Base-by-base conservation (phyloP, 257 asterid species). In the Perilla frutescens region DNA sequence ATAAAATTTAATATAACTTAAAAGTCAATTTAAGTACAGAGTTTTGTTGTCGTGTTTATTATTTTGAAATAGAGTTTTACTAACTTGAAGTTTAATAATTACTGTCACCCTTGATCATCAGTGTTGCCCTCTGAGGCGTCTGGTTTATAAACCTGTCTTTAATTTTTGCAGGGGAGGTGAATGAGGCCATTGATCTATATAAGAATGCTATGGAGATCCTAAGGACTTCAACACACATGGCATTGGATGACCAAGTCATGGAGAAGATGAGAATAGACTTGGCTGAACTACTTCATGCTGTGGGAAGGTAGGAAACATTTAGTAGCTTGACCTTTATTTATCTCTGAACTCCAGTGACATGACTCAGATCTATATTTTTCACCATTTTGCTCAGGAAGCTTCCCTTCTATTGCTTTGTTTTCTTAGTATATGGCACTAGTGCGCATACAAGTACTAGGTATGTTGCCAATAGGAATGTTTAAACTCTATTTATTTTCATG, bases 231-330 rank as follows among this genome's bases (percentile, higher is more conserved):
- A 77, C 79, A 71, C 60, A 75, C 76, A 76, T 86, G 84, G 88
- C 79, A 75, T 70, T 74, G 53, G 88, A 87, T 69, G 90, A 88
- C 37, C 62, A 72, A 61, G 70, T 81, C 74, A 77, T 88, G 89
- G 95, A 91, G 84, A 90, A 84, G 90, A 82, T 91, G 86, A 88
- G 95, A 75, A 78, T 84, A 53, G 98, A 94, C 74, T 84, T 94
- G 82, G 96, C 97, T 29, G 98, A 91, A 82, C 76, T 94, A 72
- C 96, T 94, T 77, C 98, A 94, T 68, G 80, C 70, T 11, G 91
- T 76, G 48, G 97, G 98, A 80, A 89, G 98, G 98, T 93, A 80
- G 71, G 78, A 40, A 69, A 37, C 45, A 51, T 72, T 26, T 20
- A 37, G 43, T 29, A 64, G 71, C 8, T 53, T 36, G n/a, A 50